Conservation (phyloP, 148 eudicot species). For the Vaccinium corymbosum region DNA sequence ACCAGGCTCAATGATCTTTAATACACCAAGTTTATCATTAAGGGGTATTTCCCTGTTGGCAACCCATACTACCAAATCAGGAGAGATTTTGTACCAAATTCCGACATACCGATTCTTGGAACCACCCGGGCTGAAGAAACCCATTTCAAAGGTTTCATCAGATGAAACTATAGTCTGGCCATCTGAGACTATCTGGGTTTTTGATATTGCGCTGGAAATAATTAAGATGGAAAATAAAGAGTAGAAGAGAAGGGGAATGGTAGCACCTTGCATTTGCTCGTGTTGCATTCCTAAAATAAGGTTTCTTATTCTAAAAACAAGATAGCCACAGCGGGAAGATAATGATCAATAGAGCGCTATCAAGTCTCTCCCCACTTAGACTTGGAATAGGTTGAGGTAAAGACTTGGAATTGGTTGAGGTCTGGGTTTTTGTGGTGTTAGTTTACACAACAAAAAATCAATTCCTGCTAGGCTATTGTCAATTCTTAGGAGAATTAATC, state of each 20-base stretch:
- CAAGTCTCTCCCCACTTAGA: no score
- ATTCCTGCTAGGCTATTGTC: no score
- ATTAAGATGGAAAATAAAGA: background rate
- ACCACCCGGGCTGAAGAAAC: background rate
- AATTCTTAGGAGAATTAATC: no score
- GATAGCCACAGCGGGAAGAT: no score
- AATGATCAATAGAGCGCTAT: no score
- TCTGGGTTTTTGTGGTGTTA: no score
- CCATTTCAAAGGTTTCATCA: constrained; percentile 16
- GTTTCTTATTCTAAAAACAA: no score
- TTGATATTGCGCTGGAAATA: background rate
- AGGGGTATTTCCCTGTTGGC: background rate
- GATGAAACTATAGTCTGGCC: background rate
- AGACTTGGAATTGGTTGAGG: no score
- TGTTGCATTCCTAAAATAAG: background rate
- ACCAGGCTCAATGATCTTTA: constrained; percentile 7
- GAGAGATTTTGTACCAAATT: constrained; percentile 20
- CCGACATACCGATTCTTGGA: background rate
- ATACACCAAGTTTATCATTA: background rate
- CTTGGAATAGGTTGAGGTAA: no score
- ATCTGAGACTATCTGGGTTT: background rate
- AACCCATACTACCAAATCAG: background rate
- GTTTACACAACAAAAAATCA: no score
- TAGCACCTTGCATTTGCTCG: background rate
- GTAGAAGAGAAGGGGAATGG: background rate